Evolutionary conservation across 306 rosid species (phyloP).

Genomic region (Luffa acutangula): DNA sequence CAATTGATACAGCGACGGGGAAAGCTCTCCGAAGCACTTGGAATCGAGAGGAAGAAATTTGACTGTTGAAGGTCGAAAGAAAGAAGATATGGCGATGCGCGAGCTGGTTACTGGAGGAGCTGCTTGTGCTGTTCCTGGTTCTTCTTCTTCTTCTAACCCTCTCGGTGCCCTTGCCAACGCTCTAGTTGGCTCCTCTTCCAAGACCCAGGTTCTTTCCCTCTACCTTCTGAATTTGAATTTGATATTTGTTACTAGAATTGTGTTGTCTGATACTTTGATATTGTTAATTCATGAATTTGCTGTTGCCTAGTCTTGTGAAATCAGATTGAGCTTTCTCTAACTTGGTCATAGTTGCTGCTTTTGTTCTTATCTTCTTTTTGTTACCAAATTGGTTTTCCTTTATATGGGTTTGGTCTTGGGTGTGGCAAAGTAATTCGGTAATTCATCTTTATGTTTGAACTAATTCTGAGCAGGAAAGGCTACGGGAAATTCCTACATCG

Average conservation of each 20-base stretch:
- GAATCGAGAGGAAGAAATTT: neutral
- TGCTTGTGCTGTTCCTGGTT: conserved; percentile 68
- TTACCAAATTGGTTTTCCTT: neutral
- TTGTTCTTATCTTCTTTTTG: neutral
- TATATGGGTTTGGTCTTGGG: neutral
- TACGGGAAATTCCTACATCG: conserved; percentile 76
- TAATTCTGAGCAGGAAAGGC: conserved; percentile 41
- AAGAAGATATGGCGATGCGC: conserved; percentile 71
- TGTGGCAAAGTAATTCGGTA: neutral
- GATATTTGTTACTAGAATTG: neutral
- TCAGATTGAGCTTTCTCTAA: neutral
- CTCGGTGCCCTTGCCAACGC: conserved; percentile 81
- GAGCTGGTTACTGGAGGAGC: conserved; percentile 76
- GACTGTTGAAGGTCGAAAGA: neutral
- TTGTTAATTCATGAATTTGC: neutral
- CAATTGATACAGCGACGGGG: neutral
- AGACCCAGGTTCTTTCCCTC: conserved; percentile 41
- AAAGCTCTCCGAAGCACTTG: neutral
- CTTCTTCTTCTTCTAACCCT: conserved; percentile 74
- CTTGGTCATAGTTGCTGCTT: neutral
- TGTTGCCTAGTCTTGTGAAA: neutral
- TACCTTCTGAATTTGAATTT: too few relatives aligned
- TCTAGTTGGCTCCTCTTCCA: conserved; percentile 64
- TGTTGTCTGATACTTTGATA: neutral
- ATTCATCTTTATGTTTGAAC: neutral